Evolutionary conservation across 192 early-diverging fungal species (phyloP).

Genomic region (Backusella morwellensis): DNA sequence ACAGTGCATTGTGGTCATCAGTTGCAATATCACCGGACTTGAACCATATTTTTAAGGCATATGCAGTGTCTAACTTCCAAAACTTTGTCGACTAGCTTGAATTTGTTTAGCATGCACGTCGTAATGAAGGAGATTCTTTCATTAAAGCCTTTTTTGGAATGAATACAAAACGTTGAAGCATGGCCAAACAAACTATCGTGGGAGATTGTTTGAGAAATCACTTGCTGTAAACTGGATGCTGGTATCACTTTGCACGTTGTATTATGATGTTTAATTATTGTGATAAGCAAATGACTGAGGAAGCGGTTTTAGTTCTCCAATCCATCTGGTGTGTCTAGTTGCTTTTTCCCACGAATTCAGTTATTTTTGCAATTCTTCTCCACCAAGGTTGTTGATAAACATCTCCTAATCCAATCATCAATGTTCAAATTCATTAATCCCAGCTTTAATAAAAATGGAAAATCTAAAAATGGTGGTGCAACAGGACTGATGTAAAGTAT

Average conservation of each 20-base stretch:
- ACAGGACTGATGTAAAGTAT: not conserved
- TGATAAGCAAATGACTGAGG: not conserved
- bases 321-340: not conserved
- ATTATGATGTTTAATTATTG: not conserved
- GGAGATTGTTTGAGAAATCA: not conserved
- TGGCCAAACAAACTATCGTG: not conserved
- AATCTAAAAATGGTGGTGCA: slow-evolving; percentile 5
- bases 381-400: not conserved
- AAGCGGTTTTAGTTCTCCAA: not conserved
- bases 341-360: slow-evolving; percentile 1
- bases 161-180: not conserved
- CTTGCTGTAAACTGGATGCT: not conserved
- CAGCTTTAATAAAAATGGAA: slow-evolving; percentile 2
- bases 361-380: slow-evolving; percentile 4
- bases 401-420: slow-evolving; percentile 5
- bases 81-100: not conserved
- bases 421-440: not conserved
- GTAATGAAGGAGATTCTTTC: not conserved
- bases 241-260: not conserved
- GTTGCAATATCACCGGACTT: not conserved
- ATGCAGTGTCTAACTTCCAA: not conserved
- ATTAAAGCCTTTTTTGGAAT: not conserved
- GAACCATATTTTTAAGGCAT: not conserved
- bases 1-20: not conserved
- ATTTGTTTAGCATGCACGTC: not conserved